Base-by-base conservation (phyloP, 768 basidiomycete species). In the Leucocoprinus sp. region DNA sequence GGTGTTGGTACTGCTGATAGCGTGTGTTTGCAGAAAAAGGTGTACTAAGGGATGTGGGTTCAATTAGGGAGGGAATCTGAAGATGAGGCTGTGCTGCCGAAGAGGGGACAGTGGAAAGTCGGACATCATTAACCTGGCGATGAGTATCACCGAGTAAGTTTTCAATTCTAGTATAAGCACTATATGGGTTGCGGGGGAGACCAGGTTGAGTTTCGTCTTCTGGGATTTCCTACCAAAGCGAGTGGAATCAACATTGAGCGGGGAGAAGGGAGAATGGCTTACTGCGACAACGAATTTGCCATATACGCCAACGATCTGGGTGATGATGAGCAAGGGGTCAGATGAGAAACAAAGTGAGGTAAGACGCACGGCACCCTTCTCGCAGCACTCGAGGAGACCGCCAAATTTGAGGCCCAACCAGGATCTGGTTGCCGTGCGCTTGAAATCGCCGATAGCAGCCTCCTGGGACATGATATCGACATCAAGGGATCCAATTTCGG, bases 401-500 rank as follows among this genome's bases (percentile, higher is more conserved):
- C 89, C 90, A 57, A 93, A 93, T 66, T 95, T 93, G 55, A 88
- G 64, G 1, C 77, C 76, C 76, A 95, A 78, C 66, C 81, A 86
- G 34, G 74, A 67, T 51, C 76, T 78, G 2, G 83, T 71, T 11
- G 74, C 75, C 5, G 69, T 63, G 28, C 93, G 77, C 64, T 95
- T 97, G 59, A 82, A 87, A 58, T 95, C 91, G 0, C 85, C 78
- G 2, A 95, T 54, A 9, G 74, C 70, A 0, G 90, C 79, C 55
- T 95, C 93, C 52, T 91, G 87, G 1, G 67, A 74, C 67, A 92
- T 66, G 45, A 97, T 93, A 15, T 92, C 84, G 2, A 80, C 73
- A 55, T 96, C 93, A 63, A 93, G 70, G 5, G 60, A 55, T 1
- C 80, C 68, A 42, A 95, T 93, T 57, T 93, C 84, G 12, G 82